Conservation (phyloP, 192 early-diverging fungal genomes). For the Globomyces pollinis-pini region DNA sequence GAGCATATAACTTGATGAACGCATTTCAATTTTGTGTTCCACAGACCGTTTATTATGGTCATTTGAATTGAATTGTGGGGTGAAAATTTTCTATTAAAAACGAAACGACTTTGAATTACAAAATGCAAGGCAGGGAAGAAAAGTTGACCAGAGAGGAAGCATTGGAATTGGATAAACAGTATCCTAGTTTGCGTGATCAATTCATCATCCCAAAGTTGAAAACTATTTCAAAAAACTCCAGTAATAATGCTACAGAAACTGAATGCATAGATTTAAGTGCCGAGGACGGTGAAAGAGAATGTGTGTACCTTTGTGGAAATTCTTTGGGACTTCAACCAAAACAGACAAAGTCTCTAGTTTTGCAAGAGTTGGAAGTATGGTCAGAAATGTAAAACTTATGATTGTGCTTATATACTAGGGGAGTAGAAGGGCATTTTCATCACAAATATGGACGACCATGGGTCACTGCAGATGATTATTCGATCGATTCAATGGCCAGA, state of each 20-base stretch:
- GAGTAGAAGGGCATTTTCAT: slow-evolving; percentile 82
- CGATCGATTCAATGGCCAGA: slow-evolving; percentile 63
- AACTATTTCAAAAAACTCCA: too few species aligned
- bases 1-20: too few species aligned
- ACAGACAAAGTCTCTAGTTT: slow-evolving; percentile 53
- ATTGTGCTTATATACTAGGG: slow-evolving; percentile 2
- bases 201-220: background rate
- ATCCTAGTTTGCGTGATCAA: background rate
- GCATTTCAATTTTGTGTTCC: too few species aligned
- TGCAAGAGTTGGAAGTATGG: slow-evolving; percentile 90
- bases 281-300: slow-evolving; percentile 6
- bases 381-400: slow-evolving; percentile 40
- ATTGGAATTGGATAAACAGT: background rate
- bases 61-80: too few species aligned
- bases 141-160: too few species aligned
- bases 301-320: slow-evolving; percentile 92
- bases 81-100: too few species aligned
- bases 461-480: slow-evolving; percentile 71
- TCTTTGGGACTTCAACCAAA: slow-evolving; percentile 85
- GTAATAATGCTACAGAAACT: too few species aligned
- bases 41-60: too few species aligned
- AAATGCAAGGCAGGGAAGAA: too few species aligned
- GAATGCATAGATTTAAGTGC: too few species aligned
- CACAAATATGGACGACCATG: slow-evolving; percentile 79
- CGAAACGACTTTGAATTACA: too few species aligned